Percentiles rank a stretch among this genome's conserved stretches.
Evolutionary conservation across 306 rosid genomes (phyloP).

Genomic region (Cucumis melo): DNA sequence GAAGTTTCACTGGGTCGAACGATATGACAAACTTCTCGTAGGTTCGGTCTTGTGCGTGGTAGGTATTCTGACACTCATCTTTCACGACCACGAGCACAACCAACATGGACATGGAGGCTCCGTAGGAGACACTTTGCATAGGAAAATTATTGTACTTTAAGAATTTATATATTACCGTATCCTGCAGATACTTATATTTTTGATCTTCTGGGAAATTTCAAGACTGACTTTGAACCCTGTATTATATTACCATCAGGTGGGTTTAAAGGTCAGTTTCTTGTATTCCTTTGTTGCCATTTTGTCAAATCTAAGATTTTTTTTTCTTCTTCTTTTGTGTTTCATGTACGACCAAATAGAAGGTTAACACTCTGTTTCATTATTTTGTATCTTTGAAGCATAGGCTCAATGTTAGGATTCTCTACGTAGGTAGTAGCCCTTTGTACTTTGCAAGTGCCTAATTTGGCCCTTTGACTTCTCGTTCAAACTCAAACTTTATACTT

Average conservation of each 20-base stretch:
- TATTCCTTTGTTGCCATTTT: background rate
- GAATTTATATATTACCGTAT: background rate
- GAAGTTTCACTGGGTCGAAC: conserved; percentile 97
- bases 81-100: conserved; percentile 53
- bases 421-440: background rate
- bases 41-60: conserved; percentile 81
- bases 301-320: background rate
- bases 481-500: background rate
- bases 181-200: background rate
- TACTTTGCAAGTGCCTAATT: background rate
- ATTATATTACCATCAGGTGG: background rate
- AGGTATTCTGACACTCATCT: conserved; percentile 70
- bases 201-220: background rate
- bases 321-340: background rate
- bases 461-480: background rate
- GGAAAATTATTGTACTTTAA: conserved; percentile 51
- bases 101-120: conserved; percentile 36
- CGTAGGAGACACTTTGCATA: conserved; percentile 42
- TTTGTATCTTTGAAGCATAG: background rate
- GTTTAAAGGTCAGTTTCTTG: background rate
- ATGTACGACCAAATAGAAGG: background rate
- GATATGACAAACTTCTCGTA: conserved; percentile 86
- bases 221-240: background rate
- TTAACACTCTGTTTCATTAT: background rate
- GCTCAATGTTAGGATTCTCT: too few relatives aligned